Base-by-base conservation (phyloP, 2,329 filamentous ascomycete genomes). In the Xylariaceae sp. region DNA sequence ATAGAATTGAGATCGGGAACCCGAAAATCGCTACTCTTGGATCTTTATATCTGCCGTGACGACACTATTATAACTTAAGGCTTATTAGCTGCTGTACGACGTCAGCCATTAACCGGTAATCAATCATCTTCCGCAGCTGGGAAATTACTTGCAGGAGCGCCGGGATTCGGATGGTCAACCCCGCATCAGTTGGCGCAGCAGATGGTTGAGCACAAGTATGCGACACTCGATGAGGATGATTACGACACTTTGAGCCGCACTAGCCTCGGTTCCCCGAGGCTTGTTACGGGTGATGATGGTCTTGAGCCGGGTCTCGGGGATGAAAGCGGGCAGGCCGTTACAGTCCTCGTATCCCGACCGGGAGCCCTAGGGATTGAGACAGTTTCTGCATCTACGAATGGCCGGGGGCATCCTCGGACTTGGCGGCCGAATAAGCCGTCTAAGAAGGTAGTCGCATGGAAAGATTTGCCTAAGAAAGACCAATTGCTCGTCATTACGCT, bases 401-500 rank as follows among this genome's bases (percentile, higher is more conserved):
- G 11, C 33, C 18, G 27, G 36, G 8, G 4, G 7, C 29, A 27
- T 16, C 30, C 29, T 32, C 15, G 33, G 41, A 27, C 44, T 20
- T 42, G 40, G 16, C 55, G 20, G 42, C 50, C 41, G 18, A 58
- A 42, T 21, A 29, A 50, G 21, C 33, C 47, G 2, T 40, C 63
- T 4, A 60, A 61, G 44, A 49, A 62, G 27, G 59, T 63, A 2
- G 59, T 68, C 9, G 58, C 55, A 2, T 69, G 67, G 67, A 66
- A 46, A 30, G 66, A 69, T 29, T 76, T 96, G 1, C 92, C 92
- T 0, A 80, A 83, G 53, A 95, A 92, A 71, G 79, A 83, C 39
- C 91, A 96, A 72, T 80, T 96, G 16, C 74, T 87, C 24, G 86
- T 96, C 52, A 79, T 96, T 43, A 91, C 88, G 0, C 74, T 95